Percentiles rank a stretch among this genome's conserved stretches.
Conservation (phyloP, 768 basidiomycete species). For the Boletus insuetus region DNA sequence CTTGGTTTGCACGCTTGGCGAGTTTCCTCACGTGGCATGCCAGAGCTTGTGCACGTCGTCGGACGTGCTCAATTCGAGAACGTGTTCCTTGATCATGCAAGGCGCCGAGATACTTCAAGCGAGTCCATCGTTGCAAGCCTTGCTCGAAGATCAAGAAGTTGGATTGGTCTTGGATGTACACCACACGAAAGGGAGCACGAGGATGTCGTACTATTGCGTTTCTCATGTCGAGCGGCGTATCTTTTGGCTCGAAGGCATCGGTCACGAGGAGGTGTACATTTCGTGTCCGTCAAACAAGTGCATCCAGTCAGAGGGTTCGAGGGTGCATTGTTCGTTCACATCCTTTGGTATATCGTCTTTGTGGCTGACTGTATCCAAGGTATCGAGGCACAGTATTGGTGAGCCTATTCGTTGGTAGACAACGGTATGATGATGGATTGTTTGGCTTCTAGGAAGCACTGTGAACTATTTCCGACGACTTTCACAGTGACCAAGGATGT, state of each 20-base stretch:
- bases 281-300: constrained; percentile 26
- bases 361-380: constrained; percentile 17
- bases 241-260: constrained; percentile 29
- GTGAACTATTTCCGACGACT: constrained; percentile 29
- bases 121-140: constrained; percentile 1
- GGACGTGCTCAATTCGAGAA: constrained; percentile 4
- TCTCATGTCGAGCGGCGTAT: constrained; percentile 27
- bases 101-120: constrained; percentile 5
- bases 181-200: not conserved
- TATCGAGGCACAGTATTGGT: constrained; percentile 31
- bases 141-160: constrained; percentile 11
- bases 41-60: constrained; percentile 17
- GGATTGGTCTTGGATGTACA: constrained; percentile 19
- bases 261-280: constrained; percentile 17
- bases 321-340: constrained; percentile 23
- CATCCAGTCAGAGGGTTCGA: not conserved
- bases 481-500: constrained; percentile 18
- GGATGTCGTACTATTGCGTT: constrained; percentile 26
- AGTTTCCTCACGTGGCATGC: not conserved
- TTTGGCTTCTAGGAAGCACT: constrained; percentile 23
- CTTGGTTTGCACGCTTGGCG: not conserved
- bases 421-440: not conserved
- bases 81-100: constrained; percentile 10
- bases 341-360: not conserved
- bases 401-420: not conserved